A percentile compares a stretch with the other conserved stretches of the same genome.
phyloP scores from a whole-genome alignment of 2,329 filamentous ascomycete genomes.

The Penicillium polonicum region DNA sequence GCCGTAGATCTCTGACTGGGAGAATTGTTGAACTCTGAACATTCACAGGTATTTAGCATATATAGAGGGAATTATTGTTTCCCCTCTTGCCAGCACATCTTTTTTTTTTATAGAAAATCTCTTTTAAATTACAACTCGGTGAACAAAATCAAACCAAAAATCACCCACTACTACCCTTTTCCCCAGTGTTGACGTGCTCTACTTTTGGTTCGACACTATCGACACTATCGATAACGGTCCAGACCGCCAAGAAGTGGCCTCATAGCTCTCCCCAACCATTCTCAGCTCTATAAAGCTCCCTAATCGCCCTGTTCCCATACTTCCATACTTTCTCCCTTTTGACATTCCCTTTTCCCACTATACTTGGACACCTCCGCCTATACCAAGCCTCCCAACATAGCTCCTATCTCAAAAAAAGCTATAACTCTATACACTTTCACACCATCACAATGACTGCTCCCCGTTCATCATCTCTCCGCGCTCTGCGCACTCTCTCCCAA shows the following conservation, averaged over 20 bases:
- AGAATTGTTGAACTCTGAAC: slow-evolving; percentile 5
- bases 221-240: slow-evolving; percentile 22
- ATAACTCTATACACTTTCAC: slow-evolving; percentile 1
- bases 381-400: neutral
- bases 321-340: neutral
- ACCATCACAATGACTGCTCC: slow-evolving; percentile 43
- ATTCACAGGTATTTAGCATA: neutral
- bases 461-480: slow-evolving; percentile 47
- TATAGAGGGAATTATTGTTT: neutral
- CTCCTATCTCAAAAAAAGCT: neutral
- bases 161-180: neutral
- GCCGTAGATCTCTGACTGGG: slow-evolving; percentile 12
- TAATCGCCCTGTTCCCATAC: slow-evolving; percentile 8
- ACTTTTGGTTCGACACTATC: slow-evolving; percentile 9
- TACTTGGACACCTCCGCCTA: neutral
- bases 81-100: neutral
- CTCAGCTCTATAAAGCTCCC: slow-evolving; percentile 16
- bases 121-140: neutral
- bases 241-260: slow-evolving; percentile 25
- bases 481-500: slow-evolving; percentile 45
- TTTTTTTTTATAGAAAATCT: neutral
- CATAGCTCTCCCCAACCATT: slow-evolving; percentile 31
- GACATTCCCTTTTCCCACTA: slow-evolving; percentile 1
- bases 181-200: slow-evolving; percentile 11
- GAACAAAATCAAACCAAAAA: neutral